Evolutionary conservation across 129 eudicot genomes (phyloP).

Genomic region (Artemisia annua): DNA sequence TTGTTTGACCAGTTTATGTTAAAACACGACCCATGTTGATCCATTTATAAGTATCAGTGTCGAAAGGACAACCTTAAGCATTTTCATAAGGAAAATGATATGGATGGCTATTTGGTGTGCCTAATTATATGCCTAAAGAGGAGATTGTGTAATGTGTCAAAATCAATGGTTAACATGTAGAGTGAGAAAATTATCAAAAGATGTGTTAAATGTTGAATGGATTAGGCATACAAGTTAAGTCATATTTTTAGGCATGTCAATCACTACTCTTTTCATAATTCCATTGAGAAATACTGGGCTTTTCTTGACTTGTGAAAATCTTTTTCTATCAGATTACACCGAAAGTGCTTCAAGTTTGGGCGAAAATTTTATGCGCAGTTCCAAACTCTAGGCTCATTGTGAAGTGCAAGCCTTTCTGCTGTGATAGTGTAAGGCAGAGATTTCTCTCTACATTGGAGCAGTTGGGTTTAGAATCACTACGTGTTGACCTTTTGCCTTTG

Average conservation of each 20-base stretch:
- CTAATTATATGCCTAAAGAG: too few relatives aligned
- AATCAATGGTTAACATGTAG: too few relatives aligned
- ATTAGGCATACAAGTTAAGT: too few relatives aligned
- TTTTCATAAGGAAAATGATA: neutral
- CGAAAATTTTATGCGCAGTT: constrained; percentile 79
- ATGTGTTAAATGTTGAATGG: too few relatives aligned
- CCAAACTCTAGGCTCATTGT: constrained; percentile 94
- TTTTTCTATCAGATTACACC: constrained; percentile 74
- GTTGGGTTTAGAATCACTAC: constrained; percentile 86
- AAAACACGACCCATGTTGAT: neutral
- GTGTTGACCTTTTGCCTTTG: constrained; percentile 92
- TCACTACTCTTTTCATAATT: neutral
- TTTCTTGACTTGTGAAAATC: constrained; percentile 15
- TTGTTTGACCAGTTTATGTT: neutral
- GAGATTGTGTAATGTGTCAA: too few relatives aligned
- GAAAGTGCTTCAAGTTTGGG: constrained; percentile 94
- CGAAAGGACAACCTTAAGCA: neutral
- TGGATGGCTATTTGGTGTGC: too few relatives aligned
- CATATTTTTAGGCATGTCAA: too few relatives aligned
- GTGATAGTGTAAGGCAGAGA: constrained; percentile 81
- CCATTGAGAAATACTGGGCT: constrained; percentile 9
- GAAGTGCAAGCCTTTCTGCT: constrained; percentile 95
- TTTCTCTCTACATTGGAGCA: constrained; percentile 89
- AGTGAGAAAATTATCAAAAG: too few relatives aligned
- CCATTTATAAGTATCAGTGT: neutral